Evolutionary conservation across 805 yeast genomes (phyloP), one percentile per base, ranked within the genome.

Genomic region (Saccharomyces paradoxus): DNA sequence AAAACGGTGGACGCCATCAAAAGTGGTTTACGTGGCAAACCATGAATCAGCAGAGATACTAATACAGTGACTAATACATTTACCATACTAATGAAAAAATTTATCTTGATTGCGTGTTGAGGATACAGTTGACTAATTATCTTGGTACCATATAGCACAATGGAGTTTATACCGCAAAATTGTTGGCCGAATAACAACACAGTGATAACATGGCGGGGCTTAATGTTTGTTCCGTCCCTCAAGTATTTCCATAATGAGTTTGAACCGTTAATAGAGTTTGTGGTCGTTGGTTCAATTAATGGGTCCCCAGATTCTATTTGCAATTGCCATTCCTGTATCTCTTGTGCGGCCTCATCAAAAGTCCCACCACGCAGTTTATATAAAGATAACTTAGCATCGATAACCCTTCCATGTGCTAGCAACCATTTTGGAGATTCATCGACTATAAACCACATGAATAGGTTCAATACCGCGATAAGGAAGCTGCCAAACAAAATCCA

Each of bases 121-220:
- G 96, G 96, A 59, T 87, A 78, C 4, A 85, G 72, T 4, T 79
- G 71, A 8, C 81, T 74, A 51, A 90, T 74, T 0, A 89, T 86
- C 4, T 86, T 79, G 4, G 89, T 96, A 2, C 97, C 97, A 66
- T 90, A 90, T 67, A 89, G 87, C 24, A 90, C 81, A 57, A 90
- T 87, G 3, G 96, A 81, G 68, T 90, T 91, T 66, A 91, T 86
- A 22, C 97, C 97, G 61, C 88, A 83, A 53, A 89, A 79, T 68
- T 90, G 97, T 72, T 91, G 97, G 14, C 89, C 83, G 9, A 83
- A 71, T 77, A 89, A 79, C 21, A 88, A 76, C 0, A 86, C 81
- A 0, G 89, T 80, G 7, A 89, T 85, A 2, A 84, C 83, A 21
- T 80, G 61, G 49, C 81, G 72, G 2, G 90, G 81, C 49, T 78